Evolutionary conservation across 225 moss, liverwort and hornwort genomes (phyloP).

Genomic region (Pseudisothecium myosuroides): DNA sequence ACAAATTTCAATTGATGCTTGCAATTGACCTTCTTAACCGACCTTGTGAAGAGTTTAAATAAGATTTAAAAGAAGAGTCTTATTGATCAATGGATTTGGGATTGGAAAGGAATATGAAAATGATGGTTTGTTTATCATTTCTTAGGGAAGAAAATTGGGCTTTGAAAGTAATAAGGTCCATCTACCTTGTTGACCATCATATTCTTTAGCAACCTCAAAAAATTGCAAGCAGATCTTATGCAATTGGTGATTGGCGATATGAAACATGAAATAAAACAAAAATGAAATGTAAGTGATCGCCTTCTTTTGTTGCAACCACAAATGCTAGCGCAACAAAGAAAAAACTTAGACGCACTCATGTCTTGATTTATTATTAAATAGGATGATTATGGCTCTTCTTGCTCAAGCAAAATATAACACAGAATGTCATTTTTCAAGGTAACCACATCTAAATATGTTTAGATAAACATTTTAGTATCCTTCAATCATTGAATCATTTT

Average conservation of each 20-base stretch:
- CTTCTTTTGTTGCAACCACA: not conserved
- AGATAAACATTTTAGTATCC: not conserved
- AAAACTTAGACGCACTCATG: accelerated
- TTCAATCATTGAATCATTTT: not conserved
- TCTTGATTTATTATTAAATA: not conserved
- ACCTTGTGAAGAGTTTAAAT: not conserved
- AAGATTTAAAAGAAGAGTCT: not conserved
- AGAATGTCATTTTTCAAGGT: not conserved
- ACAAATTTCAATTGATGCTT: not conserved
- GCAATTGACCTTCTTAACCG: not conserved
- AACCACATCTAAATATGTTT: not conserved
- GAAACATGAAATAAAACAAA: not conserved
- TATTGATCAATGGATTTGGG: not conserved
- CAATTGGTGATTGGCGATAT: not conserved
- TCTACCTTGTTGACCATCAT: not conserved
- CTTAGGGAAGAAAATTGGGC: not conserved
- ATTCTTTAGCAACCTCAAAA: not conserved
- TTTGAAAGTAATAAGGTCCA: accelerated
- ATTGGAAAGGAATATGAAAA: not conserved
- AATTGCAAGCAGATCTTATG: accelerated
- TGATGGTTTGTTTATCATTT: accelerated
- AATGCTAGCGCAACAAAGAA: not conserved
- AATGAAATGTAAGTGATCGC: not conserved
- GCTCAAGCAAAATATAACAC: not conserved
- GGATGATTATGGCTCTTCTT: accelerated